These are phyloP conservation scores for Fonsecaea pugnacius DNA, from an alignment of 2,329 filamentous ascomycete genomes.

Conservation along the genomic window DNA sequence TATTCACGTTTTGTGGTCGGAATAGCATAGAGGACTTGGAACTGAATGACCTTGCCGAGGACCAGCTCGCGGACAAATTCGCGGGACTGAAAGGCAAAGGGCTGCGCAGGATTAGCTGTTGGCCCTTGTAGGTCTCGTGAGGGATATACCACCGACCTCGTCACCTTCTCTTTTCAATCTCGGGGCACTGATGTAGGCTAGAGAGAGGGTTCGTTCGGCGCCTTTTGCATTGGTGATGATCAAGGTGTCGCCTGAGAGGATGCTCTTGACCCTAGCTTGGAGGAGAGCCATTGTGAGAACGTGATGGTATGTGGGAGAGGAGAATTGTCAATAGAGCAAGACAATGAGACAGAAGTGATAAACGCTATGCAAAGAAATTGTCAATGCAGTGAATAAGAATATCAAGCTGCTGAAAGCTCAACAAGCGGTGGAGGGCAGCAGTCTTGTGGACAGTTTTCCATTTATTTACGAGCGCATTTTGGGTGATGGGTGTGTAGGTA, in stretches of 20 bases:
- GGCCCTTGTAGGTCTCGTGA: constrained; percentile 11
- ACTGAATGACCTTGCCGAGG: constrained; percentile 85
- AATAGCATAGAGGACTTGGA: constrained; percentile 83
- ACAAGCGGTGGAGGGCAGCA: constrained; percentile 4
- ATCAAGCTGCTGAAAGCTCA: not conserved
- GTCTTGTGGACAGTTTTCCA: constrained; percentile 15
- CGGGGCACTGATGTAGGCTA: constrained; percentile 90
- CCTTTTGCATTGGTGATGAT: constrained; percentile 79
- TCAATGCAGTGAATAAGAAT: constrained; percentile 6
- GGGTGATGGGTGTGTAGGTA: not conserved
- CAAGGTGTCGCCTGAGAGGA: constrained; percentile 90
- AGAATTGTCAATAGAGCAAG: not conserved
- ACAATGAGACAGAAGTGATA: constrained; percentile 4
- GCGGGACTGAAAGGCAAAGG: constrained; percentile 89
- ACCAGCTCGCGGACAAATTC: constrained; percentile 84
- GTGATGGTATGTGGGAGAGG: not conserved
- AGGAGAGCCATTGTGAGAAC: constrained; percentile 40
- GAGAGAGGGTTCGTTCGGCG: constrained; percentile 82
- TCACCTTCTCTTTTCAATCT: constrained; percentile 86
- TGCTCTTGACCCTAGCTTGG: constrained; percentile 82
- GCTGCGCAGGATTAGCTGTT: constrained; percentile 47
- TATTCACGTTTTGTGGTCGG: constrained; percentile 76
- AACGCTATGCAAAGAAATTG: constrained; percentile 26
- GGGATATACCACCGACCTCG: constrained; percentile 59
- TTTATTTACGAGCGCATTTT: constrained; percentile 9